phyloP scores from a whole-genome alignment of 2,329 filamentous ascomycete species.

The Botrytis byssoidea region DNA sequence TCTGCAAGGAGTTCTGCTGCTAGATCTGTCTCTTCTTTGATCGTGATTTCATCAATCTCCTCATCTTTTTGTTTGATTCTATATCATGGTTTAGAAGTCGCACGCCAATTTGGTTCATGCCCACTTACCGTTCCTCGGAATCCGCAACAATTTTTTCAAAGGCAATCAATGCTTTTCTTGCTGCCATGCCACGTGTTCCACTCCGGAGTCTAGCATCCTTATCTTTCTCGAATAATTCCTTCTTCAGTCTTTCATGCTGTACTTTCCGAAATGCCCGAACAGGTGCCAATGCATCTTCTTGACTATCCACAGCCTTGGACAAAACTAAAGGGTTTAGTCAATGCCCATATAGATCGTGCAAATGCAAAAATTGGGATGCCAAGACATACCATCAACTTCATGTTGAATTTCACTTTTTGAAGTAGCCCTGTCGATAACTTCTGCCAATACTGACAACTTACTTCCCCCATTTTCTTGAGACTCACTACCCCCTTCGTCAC shows the following conservation, averaged over 20 bases:
- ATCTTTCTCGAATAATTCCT: slow-evolving; percentile 65
- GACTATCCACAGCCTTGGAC: slow-evolving; percentile 56
- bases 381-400: slow-evolving; percentile 56
- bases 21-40: slow-evolving; percentile 66
- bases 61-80: slow-evolving; percentile 51
- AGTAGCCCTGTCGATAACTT: slow-evolving; percentile 63
- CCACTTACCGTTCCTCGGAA: slow-evolving; percentile 41
- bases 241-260: slow-evolving; percentile 59
- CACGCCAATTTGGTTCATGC: neutral
- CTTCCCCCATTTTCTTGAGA: slow-evolving; percentile 30
- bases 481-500: slow-evolving; percentile 34
- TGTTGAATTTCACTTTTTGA: slow-evolving; percentile 56
- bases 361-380: neutral
- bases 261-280: slow-evolving; percentile 61
- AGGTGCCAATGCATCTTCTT: slow-evolving; percentile 55
- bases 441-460: slow-evolving; percentile 57
- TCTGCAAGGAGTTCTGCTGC: slow-evolving; percentile 68
- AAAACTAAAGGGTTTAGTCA: slow-evolving; percentile 47
- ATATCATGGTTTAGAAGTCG: slow-evolving; percentile 21
- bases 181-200: slow-evolving; percentile 70
- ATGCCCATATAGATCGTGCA: neutral
- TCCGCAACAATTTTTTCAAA: slow-evolving; percentile 66
- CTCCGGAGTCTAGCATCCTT: slow-evolving; percentile 73
- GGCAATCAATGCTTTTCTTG: slow-evolving; percentile 69
- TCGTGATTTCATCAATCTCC: slow-evolving; percentile 53